phyloP scores from a whole-genome alignment of 2,329 filamentous ascomycete genomes.

The Teratosphaeria gauchensis region DNA sequence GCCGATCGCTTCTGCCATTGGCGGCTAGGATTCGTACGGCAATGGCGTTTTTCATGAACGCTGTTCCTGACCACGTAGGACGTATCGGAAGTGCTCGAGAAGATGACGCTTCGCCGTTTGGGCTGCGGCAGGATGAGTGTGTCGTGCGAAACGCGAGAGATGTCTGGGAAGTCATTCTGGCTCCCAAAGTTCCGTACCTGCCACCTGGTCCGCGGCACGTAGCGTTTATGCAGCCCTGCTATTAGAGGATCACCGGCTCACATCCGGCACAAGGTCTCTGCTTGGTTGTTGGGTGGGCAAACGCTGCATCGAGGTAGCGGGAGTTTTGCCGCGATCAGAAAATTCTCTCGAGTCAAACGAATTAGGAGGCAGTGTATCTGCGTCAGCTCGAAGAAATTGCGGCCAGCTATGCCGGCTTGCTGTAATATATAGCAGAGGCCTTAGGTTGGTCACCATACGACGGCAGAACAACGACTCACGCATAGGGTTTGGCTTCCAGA shows the following conservation, averaged over 20 bases:
- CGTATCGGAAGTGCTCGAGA: neutral
- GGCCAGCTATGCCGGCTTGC: neutral
- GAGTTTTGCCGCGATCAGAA: neutral
- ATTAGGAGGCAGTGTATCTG: neutral
- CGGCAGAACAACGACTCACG: neutral
- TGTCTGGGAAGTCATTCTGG: neutral
- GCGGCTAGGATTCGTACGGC: neutral
- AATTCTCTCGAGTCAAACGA: neutral
- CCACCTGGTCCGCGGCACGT: no score
- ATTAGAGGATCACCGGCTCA: neutral
- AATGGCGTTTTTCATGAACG: neutral
- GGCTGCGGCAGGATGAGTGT: neutral
- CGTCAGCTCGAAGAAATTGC: neutral
- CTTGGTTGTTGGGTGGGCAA: neutral
- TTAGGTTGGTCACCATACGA: neutral
- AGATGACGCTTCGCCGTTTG: neutral
- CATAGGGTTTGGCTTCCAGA: neutral
- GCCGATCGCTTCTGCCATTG: neutral
- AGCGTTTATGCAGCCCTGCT: neutral
- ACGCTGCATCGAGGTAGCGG: neutral
- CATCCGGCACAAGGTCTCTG: neutral
- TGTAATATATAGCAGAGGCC: neutral
- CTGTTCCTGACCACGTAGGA: neutral
- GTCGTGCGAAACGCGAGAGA: neutral
- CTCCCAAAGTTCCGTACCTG: neutral